Percentiles rank a stretch among this genome's conserved stretches.
These are phyloP conservation scores for Kewa caespitosa DNA, from an alignment of 179 eudicot genomes.

Conservation along the genomic window DNA sequence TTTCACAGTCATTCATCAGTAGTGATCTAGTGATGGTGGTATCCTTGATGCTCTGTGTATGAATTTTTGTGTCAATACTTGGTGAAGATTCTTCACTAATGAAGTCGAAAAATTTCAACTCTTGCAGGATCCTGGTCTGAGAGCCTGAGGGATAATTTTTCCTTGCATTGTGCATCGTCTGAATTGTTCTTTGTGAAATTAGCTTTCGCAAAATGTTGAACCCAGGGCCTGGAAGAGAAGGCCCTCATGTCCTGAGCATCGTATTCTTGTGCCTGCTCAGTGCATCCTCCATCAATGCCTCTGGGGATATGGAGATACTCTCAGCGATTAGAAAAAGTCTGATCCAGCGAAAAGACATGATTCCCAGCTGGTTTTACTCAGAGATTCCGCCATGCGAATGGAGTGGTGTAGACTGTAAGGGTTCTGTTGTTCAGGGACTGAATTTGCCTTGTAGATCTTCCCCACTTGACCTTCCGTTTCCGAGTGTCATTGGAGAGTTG, in stretches of 20 bases:
- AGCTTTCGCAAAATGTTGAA: slow-evolving; percentile 28
- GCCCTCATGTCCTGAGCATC: slow-evolving; percentile 20
- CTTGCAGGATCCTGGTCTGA: slow-evolving; percentile 6
- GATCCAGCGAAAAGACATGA: slow-evolving; percentile 34
- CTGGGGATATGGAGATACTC: slow-evolving; percentile 43
- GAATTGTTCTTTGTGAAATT: background rate
- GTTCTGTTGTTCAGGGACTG: slow-evolving; percentile 38
- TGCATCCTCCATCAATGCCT: slow-evolving; percentile 31
- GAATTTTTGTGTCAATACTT: background rate
- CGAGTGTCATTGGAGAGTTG: slow-evolving; percentile 43
- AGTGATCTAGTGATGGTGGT: background rate
- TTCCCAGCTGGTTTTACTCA: slow-evolving; percentile 66
- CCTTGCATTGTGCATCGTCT: background rate
- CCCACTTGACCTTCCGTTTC: slow-evolving; percentile 64
- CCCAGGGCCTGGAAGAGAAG: background rate
- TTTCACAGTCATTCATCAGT: background rate
- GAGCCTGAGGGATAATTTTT: slow-evolving; percentile 4
- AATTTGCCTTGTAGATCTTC: slow-evolving; percentile 45
- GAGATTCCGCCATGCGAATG: slow-evolving; percentile 60
- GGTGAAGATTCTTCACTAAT: slow-evolving; percentile 1
- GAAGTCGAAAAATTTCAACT: background rate
- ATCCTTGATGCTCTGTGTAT: background rate
- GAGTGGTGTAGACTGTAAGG: slow-evolving; percentile 67
- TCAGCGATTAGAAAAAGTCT: slow-evolving; percentile 47
- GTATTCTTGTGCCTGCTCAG: slow-evolving; percentile 36